Conservation (phyloP, 1,139 yeast species). For the Pichia sp. region DNA sequence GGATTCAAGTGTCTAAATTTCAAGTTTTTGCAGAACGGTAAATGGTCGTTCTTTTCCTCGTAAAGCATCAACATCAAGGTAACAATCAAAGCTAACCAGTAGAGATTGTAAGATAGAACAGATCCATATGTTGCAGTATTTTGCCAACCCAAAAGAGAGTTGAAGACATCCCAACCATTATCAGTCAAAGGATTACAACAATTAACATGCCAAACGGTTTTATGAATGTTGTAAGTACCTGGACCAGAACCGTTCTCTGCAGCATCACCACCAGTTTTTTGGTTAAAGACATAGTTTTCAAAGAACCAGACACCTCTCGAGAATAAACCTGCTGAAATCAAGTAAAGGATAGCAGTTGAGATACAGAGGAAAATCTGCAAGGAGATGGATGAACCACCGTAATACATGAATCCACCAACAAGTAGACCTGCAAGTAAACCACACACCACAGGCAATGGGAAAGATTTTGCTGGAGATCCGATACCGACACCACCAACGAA, state of each 20-base stretch:
- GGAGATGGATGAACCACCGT: conserved; percentile 65
- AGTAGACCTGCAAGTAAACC: conserved; percentile 65
- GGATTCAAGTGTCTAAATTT: conserved; percentile 57
- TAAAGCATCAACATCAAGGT: conserved; percentile 51
- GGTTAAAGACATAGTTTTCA: conserved; percentile 57
- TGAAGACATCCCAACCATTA: conserved; percentile 91
- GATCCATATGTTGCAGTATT: conserved; percentile 88
- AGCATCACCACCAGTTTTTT: conserved; percentile 78
- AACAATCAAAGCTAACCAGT: conserved; percentile 63
- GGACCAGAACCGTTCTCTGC: conserved; percentile 87
- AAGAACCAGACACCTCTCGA: conserved; percentile 88
- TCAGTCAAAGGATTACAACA: conserved; percentile 88
- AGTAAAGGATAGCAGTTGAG: conserved; percentile 75
- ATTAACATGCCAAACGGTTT: conserved; percentile 87
- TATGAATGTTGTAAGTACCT: conserved; percentile 74
- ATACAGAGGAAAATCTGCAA: conserved; percentile 72
- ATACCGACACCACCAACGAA: conserved; percentile 73
- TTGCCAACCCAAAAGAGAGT: conserved; percentile 84
- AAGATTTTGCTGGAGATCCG: conserved; percentile 46
- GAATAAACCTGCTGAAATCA: conserved; percentile 81
- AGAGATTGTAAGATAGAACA: conserved; percentile 71
- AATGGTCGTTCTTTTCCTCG: conserved; percentile 63
- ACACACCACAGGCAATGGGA: conserved; percentile 76
- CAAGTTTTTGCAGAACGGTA: conserved; percentile 50
- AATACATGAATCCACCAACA: conserved; percentile 64